Conservation (phyloP, 352 stramenopile species). For the Phytopythium kandeliae region DNA sequence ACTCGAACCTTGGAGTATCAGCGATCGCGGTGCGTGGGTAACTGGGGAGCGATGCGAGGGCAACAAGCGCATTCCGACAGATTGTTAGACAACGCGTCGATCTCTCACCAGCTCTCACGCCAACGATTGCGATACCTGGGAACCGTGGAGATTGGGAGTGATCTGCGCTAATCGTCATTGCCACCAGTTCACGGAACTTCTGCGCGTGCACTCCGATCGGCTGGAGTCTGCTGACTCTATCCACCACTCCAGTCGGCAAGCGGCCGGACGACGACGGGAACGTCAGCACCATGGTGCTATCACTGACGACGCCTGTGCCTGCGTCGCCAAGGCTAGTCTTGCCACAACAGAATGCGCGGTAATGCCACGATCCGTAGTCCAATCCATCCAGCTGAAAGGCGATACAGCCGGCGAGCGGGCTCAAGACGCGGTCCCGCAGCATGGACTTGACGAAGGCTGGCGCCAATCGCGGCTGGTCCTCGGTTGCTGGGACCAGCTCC, state of each 20-base stretch:
- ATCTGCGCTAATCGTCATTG: slow-evolving; percentile 21
- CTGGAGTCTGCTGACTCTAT: slow-evolving; percentile 4
- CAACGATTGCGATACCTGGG: background rate
- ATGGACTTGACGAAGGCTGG: slow-evolving; percentile 49
- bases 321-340: slow-evolving; percentile 5
- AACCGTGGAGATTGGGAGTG: background rate
- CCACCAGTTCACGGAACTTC: slow-evolving; percentile 30
- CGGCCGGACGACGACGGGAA: slow-evolving; percentile 30
- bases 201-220: slow-evolving; percentile 35
- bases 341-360: slow-evolving; percentile 37
- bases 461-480: slow-evolving; percentile 34
- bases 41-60: background rate
- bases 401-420: slow-evolving; percentile 18
- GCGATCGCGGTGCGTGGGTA: slow-evolving; percentile 19
- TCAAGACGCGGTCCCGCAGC: slow-evolving; percentile 36
- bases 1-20: slow-evolving; percentile 61
- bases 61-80: background rate
- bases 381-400: slow-evolving; percentile 41
- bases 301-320: slow-evolving; percentile 40
- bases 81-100: background rate
- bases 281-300: slow-evolving; percentile 56
- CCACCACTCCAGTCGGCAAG: background rate
- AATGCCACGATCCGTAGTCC: slow-evolving; percentile 57
- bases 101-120: background rate
- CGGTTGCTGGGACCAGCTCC: slow-evolving; percentile 27